phyloP scores from a whole-genome alignment of 208 protist genomes.

The Crithidia fasciculata region DNA sequence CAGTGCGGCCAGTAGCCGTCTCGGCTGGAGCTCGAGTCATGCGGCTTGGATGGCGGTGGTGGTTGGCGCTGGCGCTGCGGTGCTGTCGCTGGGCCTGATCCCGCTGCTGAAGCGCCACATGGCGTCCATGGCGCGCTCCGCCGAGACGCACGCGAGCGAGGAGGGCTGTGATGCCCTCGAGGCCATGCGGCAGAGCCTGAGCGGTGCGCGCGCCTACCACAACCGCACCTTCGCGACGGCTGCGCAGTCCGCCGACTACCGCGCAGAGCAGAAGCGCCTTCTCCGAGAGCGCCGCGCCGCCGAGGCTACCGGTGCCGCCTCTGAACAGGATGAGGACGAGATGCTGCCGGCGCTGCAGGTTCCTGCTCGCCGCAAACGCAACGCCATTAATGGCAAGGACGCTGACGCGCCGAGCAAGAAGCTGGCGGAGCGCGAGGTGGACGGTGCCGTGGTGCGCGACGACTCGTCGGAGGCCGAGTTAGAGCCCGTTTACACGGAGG shows the following conservation, averaged over 20 bases:
- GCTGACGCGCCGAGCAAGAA: constrained; percentile 17
- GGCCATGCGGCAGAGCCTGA: constrained; percentile 38
- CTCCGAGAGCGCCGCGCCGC: neutral
- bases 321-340: constrained; percentile 2
- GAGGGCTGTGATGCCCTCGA: constrained; percentile 34
- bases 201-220: constrained; percentile 22
- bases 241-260: constrained; percentile 15
- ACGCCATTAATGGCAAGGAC: neutral
- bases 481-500: neutral
- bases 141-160: constrained; percentile 34
- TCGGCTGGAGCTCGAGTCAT: constrained; percentile 40
- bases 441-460: constrained; percentile 29
- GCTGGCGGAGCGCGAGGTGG: constrained; percentile 11
- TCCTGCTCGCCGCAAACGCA: neutral
- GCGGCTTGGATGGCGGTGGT: constrained; percentile 57
- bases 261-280: constrained; percentile 2
- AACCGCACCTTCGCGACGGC: constrained; percentile 15
- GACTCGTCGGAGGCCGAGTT: constrained; percentile 15
- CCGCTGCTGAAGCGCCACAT: constrained; percentile 48
- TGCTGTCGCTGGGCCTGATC: constrained; percentile 48
- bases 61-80: constrained; percentile 40
- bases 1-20: constrained; percentile 51
- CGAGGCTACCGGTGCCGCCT: neutral
- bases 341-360: neutral
- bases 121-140: constrained; percentile 13